Conservation (phyloP, 768 basidiomycete species). For the Tylopilus plumbeoviolaceoides region DNA sequence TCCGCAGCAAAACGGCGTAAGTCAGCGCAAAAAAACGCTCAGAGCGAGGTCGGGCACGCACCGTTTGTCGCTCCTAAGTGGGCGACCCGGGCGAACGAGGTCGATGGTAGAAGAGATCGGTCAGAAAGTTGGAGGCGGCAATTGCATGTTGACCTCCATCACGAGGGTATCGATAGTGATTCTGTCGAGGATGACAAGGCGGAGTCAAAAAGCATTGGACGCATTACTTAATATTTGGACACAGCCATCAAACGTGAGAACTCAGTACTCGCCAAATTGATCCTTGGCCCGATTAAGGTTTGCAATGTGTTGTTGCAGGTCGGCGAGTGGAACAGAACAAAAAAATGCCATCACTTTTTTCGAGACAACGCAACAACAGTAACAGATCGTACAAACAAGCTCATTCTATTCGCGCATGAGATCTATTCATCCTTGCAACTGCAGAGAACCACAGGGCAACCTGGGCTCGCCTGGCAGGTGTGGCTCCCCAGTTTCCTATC, state of each 20-base stretch:
- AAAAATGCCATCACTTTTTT: too few relatives aligned
- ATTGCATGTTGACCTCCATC: slow-evolving; percentile 59
- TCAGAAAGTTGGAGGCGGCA: slow-evolving; percentile 37
- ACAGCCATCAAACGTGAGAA: background rate
- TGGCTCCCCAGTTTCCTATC: slow-evolving; percentile 73
- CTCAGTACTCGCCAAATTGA: background rate
- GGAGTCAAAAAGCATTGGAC: background rate
- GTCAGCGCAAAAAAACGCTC: background rate
- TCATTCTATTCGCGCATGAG: background rate
- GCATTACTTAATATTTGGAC: too few relatives aligned
- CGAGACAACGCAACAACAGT: background rate
- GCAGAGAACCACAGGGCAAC: slow-evolving; percentile 58
- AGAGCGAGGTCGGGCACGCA: slow-evolving; percentile 22
- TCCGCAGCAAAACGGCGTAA: slow-evolving; percentile 35
- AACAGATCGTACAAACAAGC: slow-evolving; percentile 5
- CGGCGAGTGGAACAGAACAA: too few relatives aligned
- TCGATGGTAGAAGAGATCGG: slow-evolving; percentile 34
- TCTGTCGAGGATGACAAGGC: background rate
- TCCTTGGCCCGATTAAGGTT: too few relatives aligned
- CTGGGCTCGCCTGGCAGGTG: slow-evolving; percentile 67
- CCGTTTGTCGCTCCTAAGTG: slow-evolving; percentile 51
- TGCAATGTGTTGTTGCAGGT: too few relatives aligned
- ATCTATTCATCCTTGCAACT: slow-evolving; percentile 39
- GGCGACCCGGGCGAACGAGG: slow-evolving; percentile 55
- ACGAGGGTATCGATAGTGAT: slow-evolving; percentile 3